Evolutionary conservation across 2,329 filamentous ascomycete species (phyloP).

Genomic region (Xylariaceae sp.): DNA sequence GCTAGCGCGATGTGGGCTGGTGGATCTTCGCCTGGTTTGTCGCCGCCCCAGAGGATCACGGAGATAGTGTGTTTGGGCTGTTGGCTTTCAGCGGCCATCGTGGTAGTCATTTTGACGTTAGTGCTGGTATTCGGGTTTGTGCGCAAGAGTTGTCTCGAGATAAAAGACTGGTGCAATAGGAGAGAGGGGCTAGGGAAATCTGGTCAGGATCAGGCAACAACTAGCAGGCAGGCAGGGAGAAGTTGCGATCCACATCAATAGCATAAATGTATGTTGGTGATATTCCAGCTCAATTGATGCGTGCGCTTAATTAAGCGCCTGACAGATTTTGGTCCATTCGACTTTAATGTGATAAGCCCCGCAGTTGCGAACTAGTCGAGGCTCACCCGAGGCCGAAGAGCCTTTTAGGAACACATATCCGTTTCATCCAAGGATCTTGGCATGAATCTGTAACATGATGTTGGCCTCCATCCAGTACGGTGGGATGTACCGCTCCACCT

Average conservation of each 20-base stretch:
- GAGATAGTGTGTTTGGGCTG: conserved; percentile 1
- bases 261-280: neutral
- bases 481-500: conserved; percentile 16
- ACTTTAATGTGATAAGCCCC: neutral
- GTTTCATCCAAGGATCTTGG: conserved; percentile 7
- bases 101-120: neutral
- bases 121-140: neutral
- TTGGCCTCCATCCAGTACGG: conserved; percentile 17
- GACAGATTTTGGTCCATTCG: neutral
- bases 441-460: conserved; percentile 11
- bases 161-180: neutral
- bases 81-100: neutral
- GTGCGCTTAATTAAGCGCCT: neutral
- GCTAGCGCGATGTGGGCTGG: neutral
- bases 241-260: neutral
- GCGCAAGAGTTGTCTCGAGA: neutral
- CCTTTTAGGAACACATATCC: too few relatives aligned
- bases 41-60: conserved; percentile 7
- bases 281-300: neutral
- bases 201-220: neutral
- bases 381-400: too few relatives aligned
- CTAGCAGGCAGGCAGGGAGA: neutral
- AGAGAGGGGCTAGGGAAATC: neutral
- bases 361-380: neutral
- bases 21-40: conserved; percentile 5